Percentiles rank a stretch among this genome's conserved stretches.
Evolutionary conservation across 1,139 yeast species (phyloP).

Genomic region (Schwanniomyces etchellsii): DNA sequence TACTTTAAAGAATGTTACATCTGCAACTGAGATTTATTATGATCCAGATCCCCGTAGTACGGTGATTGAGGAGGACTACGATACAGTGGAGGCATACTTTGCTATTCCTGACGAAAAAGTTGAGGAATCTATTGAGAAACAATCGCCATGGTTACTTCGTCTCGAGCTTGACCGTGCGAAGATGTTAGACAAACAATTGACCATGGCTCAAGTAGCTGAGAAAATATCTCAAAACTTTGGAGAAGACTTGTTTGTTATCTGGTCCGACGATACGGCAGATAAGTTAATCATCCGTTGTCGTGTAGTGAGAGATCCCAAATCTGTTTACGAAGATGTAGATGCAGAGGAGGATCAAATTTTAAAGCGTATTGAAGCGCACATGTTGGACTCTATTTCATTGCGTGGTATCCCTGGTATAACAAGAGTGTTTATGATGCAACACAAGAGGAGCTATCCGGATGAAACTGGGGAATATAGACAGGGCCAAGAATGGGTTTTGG

Average conservation of each 20-base stretch:
- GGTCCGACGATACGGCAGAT: conserved; percentile 99
- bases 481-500: conserved; percentile 95
- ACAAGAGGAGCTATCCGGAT: conserved; percentile 74
- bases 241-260: conserved; percentile 91
- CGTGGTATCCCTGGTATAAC: conserved; percentile 95
- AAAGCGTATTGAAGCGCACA: conserved; percentile 91
- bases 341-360: conserved; percentile 97
- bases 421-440: conserved; percentile 92
- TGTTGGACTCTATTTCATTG: conserved; percentile 90
- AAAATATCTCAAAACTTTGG: conserved; percentile 91
- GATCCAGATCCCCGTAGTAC: conserved; percentile 98
- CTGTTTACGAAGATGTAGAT: conserved; percentile 87
- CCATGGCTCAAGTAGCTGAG: conserved; percentile 98
- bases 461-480: conserved; percentile 81
- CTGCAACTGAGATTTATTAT: conserved; percentile 94
- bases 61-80: conserved; percentile 92
- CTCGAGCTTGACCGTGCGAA: conserved; percentile 96
- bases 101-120: conserved; percentile 98
- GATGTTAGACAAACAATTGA: conserved; percentile 95
- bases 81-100: conserved; percentile 94
- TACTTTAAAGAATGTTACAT: conserved; percentile 87
- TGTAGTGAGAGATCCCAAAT: conserved; percentile 94
- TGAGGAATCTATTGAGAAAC: conserved; percentile 87
- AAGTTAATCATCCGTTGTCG: conserved; percentile 96
- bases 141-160: conserved; percentile 97